Conservation (phyloP, 2,329 filamentous ascomycete species). For the Emergomyces pasteurianus region DNA sequence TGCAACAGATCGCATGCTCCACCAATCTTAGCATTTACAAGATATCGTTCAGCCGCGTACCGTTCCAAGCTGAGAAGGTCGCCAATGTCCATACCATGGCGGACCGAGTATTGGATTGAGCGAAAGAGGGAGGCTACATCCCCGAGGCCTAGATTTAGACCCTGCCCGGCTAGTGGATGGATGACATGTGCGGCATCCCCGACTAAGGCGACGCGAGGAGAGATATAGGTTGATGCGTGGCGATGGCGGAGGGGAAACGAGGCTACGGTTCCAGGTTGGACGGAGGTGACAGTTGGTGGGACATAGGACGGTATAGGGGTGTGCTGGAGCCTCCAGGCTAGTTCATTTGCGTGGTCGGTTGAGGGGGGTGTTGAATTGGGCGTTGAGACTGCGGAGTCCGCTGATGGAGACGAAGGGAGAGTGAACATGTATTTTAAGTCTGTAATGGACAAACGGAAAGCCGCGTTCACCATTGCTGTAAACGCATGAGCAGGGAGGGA, state of each 20-base stretch:
- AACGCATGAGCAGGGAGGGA: constrained; percentile 62
- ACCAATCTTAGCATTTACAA: constrained; percentile 69
- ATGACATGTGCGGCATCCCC: constrained; percentile 93
- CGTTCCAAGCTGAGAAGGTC: constrained; percentile 63
- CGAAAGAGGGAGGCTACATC: constrained; percentile 70
- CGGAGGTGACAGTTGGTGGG: constrained; percentile 54
- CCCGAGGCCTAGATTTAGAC: constrained; percentile 82
- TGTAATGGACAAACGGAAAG: constrained; percentile 66
- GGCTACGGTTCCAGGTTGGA: constrained; percentile 70
- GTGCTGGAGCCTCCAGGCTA: constrained; percentile 70
- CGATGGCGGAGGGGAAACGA: constrained; percentile 85
- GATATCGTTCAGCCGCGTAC: constrained; percentile 72
- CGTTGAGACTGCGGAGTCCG: background rate
- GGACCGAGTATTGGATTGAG: constrained; percentile 63
- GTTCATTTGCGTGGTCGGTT: constrained; percentile 55
- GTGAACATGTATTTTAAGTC: constrained; percentile 78
- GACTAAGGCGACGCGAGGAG: constrained; percentile 78
- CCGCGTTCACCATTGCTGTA: constrained; percentile 79
- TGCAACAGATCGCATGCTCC: constrained; percentile 76
- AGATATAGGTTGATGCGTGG: constrained; percentile 88
- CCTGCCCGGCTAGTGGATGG: constrained; percentile 88
- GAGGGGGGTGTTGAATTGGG: constrained; percentile 8
- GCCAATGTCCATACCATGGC: constrained; percentile 80
- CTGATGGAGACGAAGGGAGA: constrained; percentile 25
- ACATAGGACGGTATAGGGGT: constrained; percentile 45